Conservation (phyloP, 2,329 filamentous ascomycete genomes). For the Tympanopsis confertula region DNA sequence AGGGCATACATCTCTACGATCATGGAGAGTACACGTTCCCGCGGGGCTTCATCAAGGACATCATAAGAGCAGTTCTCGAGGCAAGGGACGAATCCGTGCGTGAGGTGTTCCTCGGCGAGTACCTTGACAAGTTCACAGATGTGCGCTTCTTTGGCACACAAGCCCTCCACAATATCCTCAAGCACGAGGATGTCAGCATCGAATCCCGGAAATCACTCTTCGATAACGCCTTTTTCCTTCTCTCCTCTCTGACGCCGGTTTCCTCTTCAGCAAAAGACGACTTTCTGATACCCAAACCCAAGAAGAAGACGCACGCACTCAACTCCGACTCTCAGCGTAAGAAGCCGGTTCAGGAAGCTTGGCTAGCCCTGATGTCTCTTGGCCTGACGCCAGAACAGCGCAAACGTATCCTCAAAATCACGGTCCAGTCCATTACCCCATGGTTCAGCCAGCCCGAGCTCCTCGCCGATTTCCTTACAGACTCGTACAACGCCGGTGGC, state of each 20-base stretch:
- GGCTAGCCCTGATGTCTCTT: slow-evolving; percentile 68
- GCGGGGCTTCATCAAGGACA: slow-evolving; percentile 48
- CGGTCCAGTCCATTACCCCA: slow-evolving; percentile 69
- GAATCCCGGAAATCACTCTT: slow-evolving; percentile 26
- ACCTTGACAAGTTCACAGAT: slow-evolving; percentile 70
- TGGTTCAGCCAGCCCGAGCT: slow-evolving; percentile 85
- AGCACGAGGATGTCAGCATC: slow-evolving; percentile 9
- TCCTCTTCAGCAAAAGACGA: slow-evolving; percentile 54
- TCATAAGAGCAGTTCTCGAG: slow-evolving; percentile 51
- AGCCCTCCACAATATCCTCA: slow-evolving; percentile 36
- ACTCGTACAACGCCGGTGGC: slow-evolving; percentile 79
- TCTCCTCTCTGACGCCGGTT: slow-evolving; percentile 55
- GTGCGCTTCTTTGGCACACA: slow-evolving; percentile 74
- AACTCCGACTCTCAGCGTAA: slow-evolving; percentile 61
- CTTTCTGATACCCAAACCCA: slow-evolving; percentile 54
- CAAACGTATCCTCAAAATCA: slow-evolving; percentile 65
- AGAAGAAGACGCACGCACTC: slow-evolving; percentile 56
- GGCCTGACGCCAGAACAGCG: slow-evolving; percentile 61
- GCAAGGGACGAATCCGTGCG: slow-evolving; percentile 46
- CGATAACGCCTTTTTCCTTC: slow-evolving; percentile 47
- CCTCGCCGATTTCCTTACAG: slow-evolving; percentile 92
- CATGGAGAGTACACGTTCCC: slow-evolving; percentile 61
- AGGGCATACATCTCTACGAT: slow-evolving; percentile 50
- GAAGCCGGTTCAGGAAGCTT: slow-evolving; percentile 72
- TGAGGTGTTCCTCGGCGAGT: slow-evolving; percentile 67